Base-by-base conservation (phyloP, 1,284 basidiomycete genomes). In the Fistulina hepatica region DNA sequence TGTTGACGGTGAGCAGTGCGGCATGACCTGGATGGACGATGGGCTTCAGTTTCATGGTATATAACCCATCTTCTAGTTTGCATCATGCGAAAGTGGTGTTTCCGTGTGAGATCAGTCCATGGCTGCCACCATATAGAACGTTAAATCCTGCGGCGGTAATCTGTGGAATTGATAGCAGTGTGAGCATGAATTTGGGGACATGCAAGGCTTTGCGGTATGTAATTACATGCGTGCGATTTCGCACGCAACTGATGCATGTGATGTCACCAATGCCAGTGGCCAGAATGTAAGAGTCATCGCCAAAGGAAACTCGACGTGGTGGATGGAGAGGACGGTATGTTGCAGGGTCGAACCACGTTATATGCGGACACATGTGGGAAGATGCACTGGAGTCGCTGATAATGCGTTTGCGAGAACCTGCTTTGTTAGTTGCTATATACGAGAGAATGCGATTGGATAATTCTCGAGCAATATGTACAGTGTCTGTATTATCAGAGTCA, bases 201-300 rank as follows among this genome's bases (percentile, higher is more conserved):
- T 30, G 27, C 6, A 30, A n/a, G 6, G 27, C n/a, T 6, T 30
- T n/a, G n/a, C n/a, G 6, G n/a, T 13, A 13, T n/a, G 6, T n/a
- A 6, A 30, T 7, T 6, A 6, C 27, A 16, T 16, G 27, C 27
- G 17, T 30, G 23, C 16, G 10, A n/a, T n/a, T n/a, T n/a, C n/a
- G n/a, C n/a, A n/a, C n/a, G n/a, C n/a, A n/a, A n/a, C n/a, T n/a
- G n/a, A n/a, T n/a, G n/a, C n/a, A n/a, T n/a, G n/a, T n/a, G 21
- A 37, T 26, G 34, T 33, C 25, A 33, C 44, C 17, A 22, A 37
- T n/a, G 40, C 49, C 23, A 43, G 49, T 41, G 42, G 44, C 16
- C 34, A 52, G 13, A 48, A 53, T 32, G 47, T 50, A 43, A 40
- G 49, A n/a, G 4, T 36, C 24, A n/a, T 36, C 16, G 4, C 25